Evolutionary conservation across 345 rosid genomes (phyloP).

Genomic region (Salix dunnii): DNA sequence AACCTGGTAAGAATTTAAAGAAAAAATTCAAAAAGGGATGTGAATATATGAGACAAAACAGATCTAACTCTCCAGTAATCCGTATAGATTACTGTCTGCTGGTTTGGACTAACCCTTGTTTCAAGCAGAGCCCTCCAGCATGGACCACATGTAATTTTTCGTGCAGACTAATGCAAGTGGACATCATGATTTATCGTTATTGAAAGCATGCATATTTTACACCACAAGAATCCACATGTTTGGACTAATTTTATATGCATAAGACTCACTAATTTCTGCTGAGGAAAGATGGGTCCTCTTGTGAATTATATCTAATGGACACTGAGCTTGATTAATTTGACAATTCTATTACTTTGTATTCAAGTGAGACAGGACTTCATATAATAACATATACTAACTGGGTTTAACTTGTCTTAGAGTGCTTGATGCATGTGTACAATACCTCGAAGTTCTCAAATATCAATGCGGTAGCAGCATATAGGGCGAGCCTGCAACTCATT

Average conservation of each 20-base stretch:
- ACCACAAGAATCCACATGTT: constrained; percentile 3
- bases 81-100: constrained; percentile 28
- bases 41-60: constrained; percentile 13
- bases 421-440: neutral
- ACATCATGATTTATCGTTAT: constrained; percentile 9
- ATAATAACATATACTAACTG: constrained; percentile 9
- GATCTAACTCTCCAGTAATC: neutral
- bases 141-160: constrained; percentile 35
- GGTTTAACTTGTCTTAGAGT: neutral
- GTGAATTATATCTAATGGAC: constrained; percentile 7
- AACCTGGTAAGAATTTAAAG: constrained; percentile 11
- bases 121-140: constrained; percentile 22
- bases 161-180: neutral
- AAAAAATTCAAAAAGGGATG: constrained; percentile 6
- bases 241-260: constrained; percentile 2
- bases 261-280: neutral
- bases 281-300: constrained; percentile 6
- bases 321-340: constrained; percentile 9
- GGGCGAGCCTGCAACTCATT: neutral
- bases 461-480: neutral
- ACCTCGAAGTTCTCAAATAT: neutral
- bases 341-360: constrained; percentile 5
- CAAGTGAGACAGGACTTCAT: neutral
- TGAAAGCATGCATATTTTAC: neutral
- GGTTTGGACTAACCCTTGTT: constrained; percentile 22